Evolutionary conservation across 2,329 filamentous ascomycete genomes (phyloP), one percentile per base, ranked within the genome.

Genomic region (Aspergillus hortae): DNA sequence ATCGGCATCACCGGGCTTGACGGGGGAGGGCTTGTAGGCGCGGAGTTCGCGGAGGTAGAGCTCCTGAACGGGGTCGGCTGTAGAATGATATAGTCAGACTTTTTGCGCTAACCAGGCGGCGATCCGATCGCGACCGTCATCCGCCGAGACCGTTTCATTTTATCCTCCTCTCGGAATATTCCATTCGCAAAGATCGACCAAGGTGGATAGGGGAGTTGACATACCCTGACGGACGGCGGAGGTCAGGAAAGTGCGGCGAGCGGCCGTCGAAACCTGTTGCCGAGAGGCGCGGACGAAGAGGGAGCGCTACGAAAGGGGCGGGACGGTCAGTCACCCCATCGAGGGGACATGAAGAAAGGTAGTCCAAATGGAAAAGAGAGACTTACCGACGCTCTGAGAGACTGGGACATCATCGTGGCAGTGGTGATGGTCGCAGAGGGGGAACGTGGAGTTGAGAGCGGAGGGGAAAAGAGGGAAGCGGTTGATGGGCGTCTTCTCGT

Each of bases 61-160:
- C 74, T 97, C 92, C 79, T 97, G 94, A 67, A 99, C 90, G 68
- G 96, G 85, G 76, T 99, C 94, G 85, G 90, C 94, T 97, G 71
- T 35, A 60, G 48, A 47, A 54, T 50, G 57, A 67, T 58, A 63
- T 60, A 51, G 52, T 58, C 36, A 32, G 51, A 40, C 14, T 32
- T 19, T 38, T 32, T 32, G 41, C 23, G 32, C 19, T 15, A 43
- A 43, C 10, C 27, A 30, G 7, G 27, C 27, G 27, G 27, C 11
- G 27, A 10, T 30, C 27, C 27, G 27, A 30, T 30, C 27, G 27
- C 27, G 27, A 30, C 27, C 27, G 27, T 30, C 6, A 10, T 30
- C 10, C 27, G 10, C 27, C 27, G 10, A 30, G 7, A 2, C 27
- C 27, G 7, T 30, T 30, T 11, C 27, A 7, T 30, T 11, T 30